Evolutionary conservation across 306 rosid species (phyloP).

Genomic region (Hippophae tibetana): DNA sequence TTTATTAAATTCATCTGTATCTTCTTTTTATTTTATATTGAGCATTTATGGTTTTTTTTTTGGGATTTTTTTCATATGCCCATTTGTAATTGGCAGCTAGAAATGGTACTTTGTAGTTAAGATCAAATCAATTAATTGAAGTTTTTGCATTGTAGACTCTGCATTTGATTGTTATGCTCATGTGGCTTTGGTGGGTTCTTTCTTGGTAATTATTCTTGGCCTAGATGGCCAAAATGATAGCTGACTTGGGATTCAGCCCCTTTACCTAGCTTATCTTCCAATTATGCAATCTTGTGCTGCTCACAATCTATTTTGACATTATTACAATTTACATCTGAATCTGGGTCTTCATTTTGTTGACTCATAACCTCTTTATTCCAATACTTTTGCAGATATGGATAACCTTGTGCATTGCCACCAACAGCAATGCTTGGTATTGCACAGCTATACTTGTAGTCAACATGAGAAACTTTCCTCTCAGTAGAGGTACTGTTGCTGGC

Average conservation of each 20-base stretch:
- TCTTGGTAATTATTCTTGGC: not conserved
- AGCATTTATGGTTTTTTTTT: too few relatives aligned
- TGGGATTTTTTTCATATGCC: too few relatives aligned
- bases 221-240: too few relatives aligned
- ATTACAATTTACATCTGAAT: not conserved
- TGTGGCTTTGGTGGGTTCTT: not conserved
- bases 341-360: not conserved
- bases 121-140: not conserved
- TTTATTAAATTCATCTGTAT: too few relatives aligned
- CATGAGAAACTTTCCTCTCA: constrained; percentile 95
- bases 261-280: too few relatives aligned
- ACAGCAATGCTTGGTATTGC: constrained; percentile 69
- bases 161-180: not conserved
- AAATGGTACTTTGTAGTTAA: not conserved
- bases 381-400: constrained; percentile 50
- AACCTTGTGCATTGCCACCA: constrained; percentile 52
- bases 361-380: constrained; percentile 12
- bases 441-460: constrained; percentile 73
- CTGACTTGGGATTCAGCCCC: too few relatives aligned
- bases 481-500: constrained; percentile 73
- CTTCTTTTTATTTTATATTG: too few relatives aligned
- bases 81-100: too few relatives aligned
- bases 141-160: not conserved
- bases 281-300: too few relatives aligned
- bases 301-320: too few relatives aligned